Base-by-base conservation (phyloP, 345 rosid species). In the Carallia brachiata region DNA sequence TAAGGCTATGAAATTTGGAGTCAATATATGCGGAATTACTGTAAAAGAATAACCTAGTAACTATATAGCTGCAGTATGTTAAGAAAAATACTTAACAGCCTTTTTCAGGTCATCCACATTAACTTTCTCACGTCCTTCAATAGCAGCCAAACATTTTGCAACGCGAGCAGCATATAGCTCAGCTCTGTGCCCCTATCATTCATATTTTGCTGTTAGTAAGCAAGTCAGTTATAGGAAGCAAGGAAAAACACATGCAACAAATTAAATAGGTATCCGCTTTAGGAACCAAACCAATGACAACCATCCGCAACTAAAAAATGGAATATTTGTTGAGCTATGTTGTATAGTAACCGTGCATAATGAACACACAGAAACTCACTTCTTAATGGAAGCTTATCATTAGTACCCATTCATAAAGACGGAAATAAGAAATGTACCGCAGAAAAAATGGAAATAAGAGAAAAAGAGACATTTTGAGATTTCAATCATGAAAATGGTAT, bases 91-190 rank as follows among this genome's bases (percentile, higher is more conserved):
- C 93, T 87, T 77, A 82, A 94, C 98, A 70, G 97, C 96, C 73
- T 94, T 94, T 82, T 91, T 86, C 73, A 94, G 90, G 88, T 91
- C 98, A 79, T 94, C 98, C 73, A 86, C 93, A 19, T 76, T 74
- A 70, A 94, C 98, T 85, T 84, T 94, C 70, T 91, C 98, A 57
- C 97, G 87, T 65, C 96, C 98, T 82, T 94, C 98, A 53, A 91
- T 28, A 68, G 98, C 96, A 79, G 98, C 89, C 79, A 94, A 83
- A 84, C 96, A 94, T 84, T 94, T 94, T 67, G 98, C 90, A 36
- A 91, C 97, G 57, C 95, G 90, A 39, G 95, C 88, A 72, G 98
- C 95, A 88, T 90, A 94, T 34, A 91, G 77, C 78, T 94, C 97
- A 55, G 98, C 98, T 64, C 98, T 83, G 83, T 91, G 98, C 70